These are phyloP conservation scores for Mycosphaerella sp. DNA, from an alignment of 2,329 filamentous ascomycete species.

Conservation along the genomic window DNA sequence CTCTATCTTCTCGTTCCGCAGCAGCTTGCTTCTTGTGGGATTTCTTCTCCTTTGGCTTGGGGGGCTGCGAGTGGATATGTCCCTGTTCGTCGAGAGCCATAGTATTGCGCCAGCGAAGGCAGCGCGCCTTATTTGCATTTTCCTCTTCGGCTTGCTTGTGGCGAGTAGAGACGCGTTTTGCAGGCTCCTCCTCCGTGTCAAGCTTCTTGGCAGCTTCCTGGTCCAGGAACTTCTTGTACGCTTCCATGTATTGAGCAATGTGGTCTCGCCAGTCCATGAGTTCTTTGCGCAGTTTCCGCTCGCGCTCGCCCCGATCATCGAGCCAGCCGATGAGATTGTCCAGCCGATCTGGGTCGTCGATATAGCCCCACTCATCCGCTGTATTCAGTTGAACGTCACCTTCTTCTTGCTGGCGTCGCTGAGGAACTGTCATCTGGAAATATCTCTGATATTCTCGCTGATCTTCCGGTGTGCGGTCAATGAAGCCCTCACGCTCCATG, in stretches of 20 bases:
- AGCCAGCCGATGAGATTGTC: conserved; percentile 81
- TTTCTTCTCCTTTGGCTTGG: conserved; percentile 34
- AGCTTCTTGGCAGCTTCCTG: conserved; percentile 47
- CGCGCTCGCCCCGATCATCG: conserved; percentile 77
- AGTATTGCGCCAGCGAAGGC: conserved; percentile 60
- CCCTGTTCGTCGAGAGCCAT: conserved; percentile 45
- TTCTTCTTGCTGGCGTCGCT: conserved; percentile 82
- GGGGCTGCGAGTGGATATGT: conserved; percentile 29
- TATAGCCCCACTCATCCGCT: conserved; percentile 85
- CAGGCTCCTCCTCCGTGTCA: conserved; percentile 42
- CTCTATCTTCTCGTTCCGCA: conserved; percentile 25
- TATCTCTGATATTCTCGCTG: conserved; percentile 69
- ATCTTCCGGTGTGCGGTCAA: conserved; percentile 66
- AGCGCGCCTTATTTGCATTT: conserved; percentile 51
- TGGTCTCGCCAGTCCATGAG: conserved; percentile 66
- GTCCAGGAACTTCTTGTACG: conserved; percentile 38
- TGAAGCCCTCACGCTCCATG: conserved; percentile 77
- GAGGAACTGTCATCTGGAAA: conserved; percentile 75
- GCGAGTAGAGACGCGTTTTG: conserved; percentile 55
- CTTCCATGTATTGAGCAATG: conserved; percentile 64
- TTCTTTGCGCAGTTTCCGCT: conserved; percentile 83
- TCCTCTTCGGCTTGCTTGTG: conserved; percentile 54
- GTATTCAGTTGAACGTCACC: conserved; percentile 69
- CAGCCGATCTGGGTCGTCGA: conserved; percentile 70
- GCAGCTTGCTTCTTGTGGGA: conserved; percentile 28